These are phyloP conservation scores for Fonsecaea monophora DNA, from an alignment of 2,329 filamentous ascomycete genomes.

Conservation along the genomic window DNA sequence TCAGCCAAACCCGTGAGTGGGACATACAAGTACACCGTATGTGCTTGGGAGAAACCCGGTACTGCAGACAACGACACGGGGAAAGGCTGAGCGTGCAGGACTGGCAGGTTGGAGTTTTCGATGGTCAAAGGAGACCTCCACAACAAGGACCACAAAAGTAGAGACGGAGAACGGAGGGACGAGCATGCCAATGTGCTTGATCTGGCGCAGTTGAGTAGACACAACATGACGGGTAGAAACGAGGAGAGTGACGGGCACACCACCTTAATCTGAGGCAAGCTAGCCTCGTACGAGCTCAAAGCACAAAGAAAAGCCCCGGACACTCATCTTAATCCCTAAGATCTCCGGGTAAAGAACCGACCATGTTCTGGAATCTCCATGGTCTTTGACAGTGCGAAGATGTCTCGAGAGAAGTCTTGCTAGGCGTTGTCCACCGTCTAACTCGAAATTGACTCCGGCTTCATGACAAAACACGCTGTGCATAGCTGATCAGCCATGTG, in stretches of 20 bases:
- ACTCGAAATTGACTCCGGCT: not conserved
- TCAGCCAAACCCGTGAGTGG: too few relatives aligned
- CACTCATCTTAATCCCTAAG: not conserved
- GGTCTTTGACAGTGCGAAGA: not conserved
- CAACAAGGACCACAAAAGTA: not conserved
- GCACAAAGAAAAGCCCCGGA: not conserved
- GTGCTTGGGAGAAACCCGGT: too few relatives aligned
- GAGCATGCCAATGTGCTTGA: not conserved
- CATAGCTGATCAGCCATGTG: not conserved
- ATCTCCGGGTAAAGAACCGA: not conserved
- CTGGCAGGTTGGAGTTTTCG: too few relatives aligned
- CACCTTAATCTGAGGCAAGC: not conserved
- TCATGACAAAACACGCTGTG: conserved; percentile 1
- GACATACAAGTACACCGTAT: too few relatives aligned
- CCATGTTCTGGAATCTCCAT: not conserved
- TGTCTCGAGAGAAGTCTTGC: not conserved
- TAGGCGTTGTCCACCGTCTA: not conserved
- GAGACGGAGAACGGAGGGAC: not conserved
- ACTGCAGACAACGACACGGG: too few relatives aligned
- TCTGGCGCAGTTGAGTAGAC: not conserved
- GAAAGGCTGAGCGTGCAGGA: too few relatives aligned
- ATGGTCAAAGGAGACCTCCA: too few relatives aligned
- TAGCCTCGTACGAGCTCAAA: not conserved
- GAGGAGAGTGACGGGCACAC: not conserved
- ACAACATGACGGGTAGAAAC: not conserved